Conservation (phyloP, 2,329 filamentous ascomycete species). For the Calonectria pteridis region DNA sequence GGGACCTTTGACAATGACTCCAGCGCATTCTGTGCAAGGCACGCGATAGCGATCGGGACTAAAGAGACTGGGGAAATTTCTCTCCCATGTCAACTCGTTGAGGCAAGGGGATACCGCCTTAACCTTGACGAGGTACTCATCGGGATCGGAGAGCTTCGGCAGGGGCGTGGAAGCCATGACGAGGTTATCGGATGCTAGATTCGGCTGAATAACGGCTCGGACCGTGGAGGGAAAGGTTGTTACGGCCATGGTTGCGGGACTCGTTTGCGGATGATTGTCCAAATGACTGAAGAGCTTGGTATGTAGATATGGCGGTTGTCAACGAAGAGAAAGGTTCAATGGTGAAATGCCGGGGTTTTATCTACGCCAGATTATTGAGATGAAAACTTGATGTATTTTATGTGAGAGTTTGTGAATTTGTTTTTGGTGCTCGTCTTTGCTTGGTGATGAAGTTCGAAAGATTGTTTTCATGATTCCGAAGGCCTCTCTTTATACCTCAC, state of each 20-base stretch:
- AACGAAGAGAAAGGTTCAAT: neutral
- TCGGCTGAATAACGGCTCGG: slow-evolving; percentile 40
- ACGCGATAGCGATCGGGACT: slow-evolving; percentile 43
- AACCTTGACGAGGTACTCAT: slow-evolving; percentile 49
- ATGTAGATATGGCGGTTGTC: neutral
- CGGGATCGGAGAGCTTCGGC: slow-evolving; percentile 34
- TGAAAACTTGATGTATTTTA: neutral
- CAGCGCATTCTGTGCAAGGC: slow-evolving; percentile 54
- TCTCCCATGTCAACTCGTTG: slow-evolving; percentile 50
- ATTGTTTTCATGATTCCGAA: neutral
- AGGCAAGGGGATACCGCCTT: slow-evolving; percentile 50
- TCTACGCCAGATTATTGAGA: neutral
- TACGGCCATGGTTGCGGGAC: neutral
- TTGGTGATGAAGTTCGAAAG: neutral
- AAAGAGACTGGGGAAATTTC: slow-evolving; percentile 37
- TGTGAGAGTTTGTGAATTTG: neutral
- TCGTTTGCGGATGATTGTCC: neutral
- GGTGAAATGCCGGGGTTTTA: neutral
- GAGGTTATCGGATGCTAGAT: slow-evolving; percentile 35
- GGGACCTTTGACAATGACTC: slow-evolving; percentile 51
- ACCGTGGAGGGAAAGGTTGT: slow-evolving; percentile 35
- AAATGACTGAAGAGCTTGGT: neutral
- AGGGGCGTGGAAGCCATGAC: slow-evolving; percentile 35
- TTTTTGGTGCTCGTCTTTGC: neutral
- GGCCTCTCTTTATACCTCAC: neutral